Base-by-base conservation (phyloP, 116 monocot genomes). In the Trichopus zeylanicus region DNA sequence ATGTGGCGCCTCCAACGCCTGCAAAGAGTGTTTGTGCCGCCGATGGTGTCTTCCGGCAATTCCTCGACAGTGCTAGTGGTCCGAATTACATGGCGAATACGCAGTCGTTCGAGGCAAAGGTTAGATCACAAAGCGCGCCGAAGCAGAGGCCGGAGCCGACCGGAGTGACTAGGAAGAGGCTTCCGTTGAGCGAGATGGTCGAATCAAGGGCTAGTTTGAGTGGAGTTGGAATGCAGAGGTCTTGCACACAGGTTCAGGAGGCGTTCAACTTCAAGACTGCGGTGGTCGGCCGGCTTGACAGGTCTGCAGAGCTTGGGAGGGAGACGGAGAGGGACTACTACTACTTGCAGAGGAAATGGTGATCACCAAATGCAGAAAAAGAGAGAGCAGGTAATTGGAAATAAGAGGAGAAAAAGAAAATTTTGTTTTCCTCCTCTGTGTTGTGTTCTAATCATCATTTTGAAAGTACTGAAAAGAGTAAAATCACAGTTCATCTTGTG, bases 11-110 rank as follows among this genome's bases (percentile, higher is more conserved):
- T 0, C 42, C 46, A 22, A 87, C 91, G 3, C 97, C 95, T 0
- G 73, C 89, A 2, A 94, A 83, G 72, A 90, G 84, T 46, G 62
- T 78, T 6, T 63, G 70, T 29, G 75, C 64, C 2, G 72, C 28
- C 0, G 64, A 54, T 18, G 62, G 63, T 8, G 48, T 25, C 2
- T 51, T 68, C 12, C 51, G 70, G 22, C 24, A 72, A 20, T 69
- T 67, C n/a, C 35, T 67, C 29, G 63, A 67, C 52, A 24, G 34
- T 1, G 57, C 28, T 22, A 71, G 61, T 18, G 63, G 47, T 53
- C 84, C 76, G 0, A 85, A 70, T 51, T 93, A 93, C 79, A 94
- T 94, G 94, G 55, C 73, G 8, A 86, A 73, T 65, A 94, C 94
- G 8, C 79, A 78, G 63, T 86, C 86, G 1, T 94, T 83, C 57